Conservation (phyloP, 1,284 basidiomycete genomes). For the Heterobasidion occidentale region DNA sequence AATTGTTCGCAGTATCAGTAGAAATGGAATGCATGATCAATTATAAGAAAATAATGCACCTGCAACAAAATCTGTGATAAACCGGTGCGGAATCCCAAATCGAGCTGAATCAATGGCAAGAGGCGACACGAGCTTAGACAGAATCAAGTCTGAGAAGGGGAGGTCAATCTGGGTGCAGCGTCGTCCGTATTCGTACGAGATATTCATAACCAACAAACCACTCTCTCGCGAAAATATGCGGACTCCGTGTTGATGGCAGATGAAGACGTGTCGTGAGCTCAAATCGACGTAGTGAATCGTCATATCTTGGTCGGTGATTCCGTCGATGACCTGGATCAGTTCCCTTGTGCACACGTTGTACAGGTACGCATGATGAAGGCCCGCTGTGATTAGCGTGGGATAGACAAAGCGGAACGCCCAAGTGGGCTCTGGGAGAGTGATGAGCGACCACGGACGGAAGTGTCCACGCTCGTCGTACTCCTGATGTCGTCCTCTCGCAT, state of each 20-base stretch:
- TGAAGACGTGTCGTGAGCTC: constrained; percentile 46
- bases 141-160: no score
- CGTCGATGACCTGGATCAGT: constrained; percentile 35
- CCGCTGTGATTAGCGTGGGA: constrained; percentile 50
- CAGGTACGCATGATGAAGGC: constrained; percentile 37
- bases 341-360: constrained; percentile 49
- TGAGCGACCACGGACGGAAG: constrained; percentile 52
- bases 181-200: constrained; percentile 24
- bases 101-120: no score
- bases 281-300: constrained; percentile 61
- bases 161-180: neutral
- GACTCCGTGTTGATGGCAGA: constrained; percentile 42
- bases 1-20: neutral
- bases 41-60: constrained; percentile 15
- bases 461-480: constrained; percentile 27
- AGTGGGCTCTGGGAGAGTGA: constrained; percentile 36
- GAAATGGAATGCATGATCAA: neutral
- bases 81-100: no score
- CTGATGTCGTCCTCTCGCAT: neutral
- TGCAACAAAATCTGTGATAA: neutral
- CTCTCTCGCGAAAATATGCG: constrained; percentile 46
- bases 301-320: constrained; percentile 21
- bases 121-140: no score
- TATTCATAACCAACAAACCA: constrained; percentile 33
- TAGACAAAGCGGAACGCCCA: constrained; percentile 62